Conservation (phyloP, 768 basidiomycete genomes). For the Termitomyces sp. region DNA sequence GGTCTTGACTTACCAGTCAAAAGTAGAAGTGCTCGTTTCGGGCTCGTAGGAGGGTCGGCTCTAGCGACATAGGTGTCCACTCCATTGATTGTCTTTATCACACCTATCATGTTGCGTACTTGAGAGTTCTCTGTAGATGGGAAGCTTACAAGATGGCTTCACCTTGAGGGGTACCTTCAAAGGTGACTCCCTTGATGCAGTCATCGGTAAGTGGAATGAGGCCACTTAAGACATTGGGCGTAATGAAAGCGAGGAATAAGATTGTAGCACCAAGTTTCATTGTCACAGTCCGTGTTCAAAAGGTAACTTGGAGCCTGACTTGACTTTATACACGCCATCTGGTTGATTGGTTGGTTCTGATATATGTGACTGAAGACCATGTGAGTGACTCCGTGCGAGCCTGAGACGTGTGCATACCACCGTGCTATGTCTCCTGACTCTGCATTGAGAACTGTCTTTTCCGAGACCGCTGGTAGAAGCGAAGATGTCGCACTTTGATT, state of each 20-base stretch:
- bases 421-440: neutral
- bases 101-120: neutral
- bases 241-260: neutral
- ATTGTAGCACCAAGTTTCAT: constrained; percentile 7
- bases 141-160: too few relatives aligned
- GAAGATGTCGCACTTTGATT: neutral
- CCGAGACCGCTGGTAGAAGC: neutral
- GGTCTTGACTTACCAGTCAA: constrained; percentile 8
- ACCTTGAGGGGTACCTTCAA: constrained; percentile 11
- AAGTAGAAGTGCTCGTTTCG: constrained; percentile 9
- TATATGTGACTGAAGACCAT: neutral
- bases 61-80: constrained; percentile 12
- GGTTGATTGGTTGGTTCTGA: too few relatives aligned
- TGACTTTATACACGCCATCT: neutral
- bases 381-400: neutral
- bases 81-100: constrained; percentile 12
- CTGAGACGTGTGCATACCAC: neutral
- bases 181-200: constrained; percentile 16
- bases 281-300: neutral
- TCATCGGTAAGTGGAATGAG: constrained; percentile 10
- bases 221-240: neutral
- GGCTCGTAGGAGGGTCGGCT: constrained; percentile 6
- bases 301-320: neutral
- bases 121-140: too few relatives aligned
- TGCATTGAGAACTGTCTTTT: neutral